Percentiles rank a stretch among this genome's conserved stretches.
Conservation (phyloP, 2,329 filamentous ascomycete species). For the Diaporthe citri region DNA sequence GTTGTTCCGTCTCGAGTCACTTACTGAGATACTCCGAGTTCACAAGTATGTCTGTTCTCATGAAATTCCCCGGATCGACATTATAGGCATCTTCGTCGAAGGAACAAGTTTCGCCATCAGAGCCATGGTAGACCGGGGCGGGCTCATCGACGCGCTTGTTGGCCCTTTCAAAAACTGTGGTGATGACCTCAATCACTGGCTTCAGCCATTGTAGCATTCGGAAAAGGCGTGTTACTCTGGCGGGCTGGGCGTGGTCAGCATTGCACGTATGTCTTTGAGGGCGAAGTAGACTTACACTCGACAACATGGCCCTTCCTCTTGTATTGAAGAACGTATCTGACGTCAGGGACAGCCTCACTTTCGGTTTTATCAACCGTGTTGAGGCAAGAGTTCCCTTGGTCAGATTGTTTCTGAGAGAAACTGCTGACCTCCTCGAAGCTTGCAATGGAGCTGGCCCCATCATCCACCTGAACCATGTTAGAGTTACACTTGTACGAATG, state of each 20-base stretch:
- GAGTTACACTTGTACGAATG: too few relatives aligned
- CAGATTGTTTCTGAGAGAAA: slow-evolving; percentile 40
- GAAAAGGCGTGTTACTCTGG: slow-evolving; percentile 54
- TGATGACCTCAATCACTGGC: slow-evolving; percentile 57
- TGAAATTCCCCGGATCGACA: slow-evolving; percentile 45
- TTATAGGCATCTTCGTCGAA: slow-evolving; percentile 40
- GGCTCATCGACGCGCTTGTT: slow-evolving; percentile 38
- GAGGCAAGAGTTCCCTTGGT: neutral
- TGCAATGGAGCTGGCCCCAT: slow-evolving; percentile 48
- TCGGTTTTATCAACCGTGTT: neutral
- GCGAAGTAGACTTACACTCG: slow-evolving; percentile 50
- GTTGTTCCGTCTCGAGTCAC: neutral
- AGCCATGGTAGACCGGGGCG: slow-evolving; percentile 19
- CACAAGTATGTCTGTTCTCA: slow-evolving; percentile 57
- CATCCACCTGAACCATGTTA: slow-evolving; percentile 36
- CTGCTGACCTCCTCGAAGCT: slow-evolving; percentile 50
- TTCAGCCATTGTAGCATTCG: slow-evolving; percentile 48
- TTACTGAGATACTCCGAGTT: slow-evolving; percentile 56
- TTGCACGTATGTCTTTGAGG: neutral
- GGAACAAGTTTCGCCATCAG: slow-evolving; percentile 33
- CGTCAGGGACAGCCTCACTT: slow-evolving; percentile 52
- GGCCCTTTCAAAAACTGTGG: slow-evolving; percentile 50
- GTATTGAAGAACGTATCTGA: slow-evolving; percentile 58
- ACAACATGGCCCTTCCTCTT: slow-evolving; percentile 51
- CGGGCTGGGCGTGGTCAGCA: slow-evolving; percentile 48